Conservation (phyloP, 192 early-diverging fungal genomes). For the Fimicolochytrium jonesii region DNA sequence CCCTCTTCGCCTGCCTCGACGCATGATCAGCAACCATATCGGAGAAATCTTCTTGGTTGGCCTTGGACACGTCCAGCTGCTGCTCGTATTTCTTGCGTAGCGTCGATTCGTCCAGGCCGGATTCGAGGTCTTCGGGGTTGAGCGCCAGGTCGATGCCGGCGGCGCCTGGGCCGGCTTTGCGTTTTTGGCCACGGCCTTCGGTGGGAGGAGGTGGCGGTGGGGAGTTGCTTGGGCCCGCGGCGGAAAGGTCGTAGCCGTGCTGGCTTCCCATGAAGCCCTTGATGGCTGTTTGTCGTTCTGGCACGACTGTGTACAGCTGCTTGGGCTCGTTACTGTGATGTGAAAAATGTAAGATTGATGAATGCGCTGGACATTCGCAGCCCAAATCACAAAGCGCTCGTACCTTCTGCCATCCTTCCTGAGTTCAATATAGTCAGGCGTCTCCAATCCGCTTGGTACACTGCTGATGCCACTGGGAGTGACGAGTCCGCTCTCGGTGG, state of each 20-base stretch:
- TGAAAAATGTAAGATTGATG: background rate
- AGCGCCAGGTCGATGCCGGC: conserved; percentile 74
- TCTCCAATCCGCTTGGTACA: conserved; percentile 73
- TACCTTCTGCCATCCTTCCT: conserved; percentile 65
- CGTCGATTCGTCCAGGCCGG: conserved; percentile 67
- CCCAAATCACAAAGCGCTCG: too few species aligned
- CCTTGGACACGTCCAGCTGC: conserved; percentile 43
- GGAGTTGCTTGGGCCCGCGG: conserved; percentile 43
- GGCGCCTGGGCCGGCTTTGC: conserved; percentile 38
- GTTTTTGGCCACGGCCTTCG: conserved; percentile 29
- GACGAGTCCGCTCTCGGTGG: conserved; percentile 61
- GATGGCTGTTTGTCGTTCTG: conserved; percentile 59
- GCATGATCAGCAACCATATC: conserved; percentile 89
- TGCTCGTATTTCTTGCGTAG: conserved; percentile 74
- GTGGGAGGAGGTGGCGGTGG: conserved; percentile 6
- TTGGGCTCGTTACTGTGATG: conserved; percentile 31
- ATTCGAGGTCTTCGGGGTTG: conserved; percentile 86
- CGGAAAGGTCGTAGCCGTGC: conserved; percentile 80
- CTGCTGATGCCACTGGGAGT: conserved; percentile 79
- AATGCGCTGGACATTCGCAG: too few species aligned
- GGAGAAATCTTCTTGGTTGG: conserved; percentile 65
- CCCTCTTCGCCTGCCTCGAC: conserved; percentile 64
- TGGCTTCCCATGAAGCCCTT: conserved; percentile 91
- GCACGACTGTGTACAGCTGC: conserved; percentile 85
- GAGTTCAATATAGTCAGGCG: conserved; percentile 81